Percentiles rank a stretch among this genome's conserved stretches.
phyloP scores from a whole-genome alignment of 352 stramenopile species.

The Globisporangium iwayamae region DNA sequence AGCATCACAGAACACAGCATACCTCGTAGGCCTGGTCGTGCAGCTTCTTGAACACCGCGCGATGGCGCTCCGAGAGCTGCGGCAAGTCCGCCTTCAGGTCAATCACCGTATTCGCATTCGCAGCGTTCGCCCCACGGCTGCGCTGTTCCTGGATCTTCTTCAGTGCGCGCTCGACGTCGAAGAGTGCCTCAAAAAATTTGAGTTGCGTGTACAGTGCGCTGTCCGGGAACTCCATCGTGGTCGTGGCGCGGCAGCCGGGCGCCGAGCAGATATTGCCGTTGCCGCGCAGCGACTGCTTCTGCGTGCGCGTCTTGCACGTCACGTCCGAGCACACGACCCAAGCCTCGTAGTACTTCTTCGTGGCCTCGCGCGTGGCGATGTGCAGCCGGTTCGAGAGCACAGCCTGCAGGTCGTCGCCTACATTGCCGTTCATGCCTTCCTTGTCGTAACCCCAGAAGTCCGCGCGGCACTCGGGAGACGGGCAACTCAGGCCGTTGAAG shows the following conservation, averaged over 20 bases:
- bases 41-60: constrained; percentile 74
- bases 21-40: constrained; percentile 76
- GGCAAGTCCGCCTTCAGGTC: constrained; percentile 34
- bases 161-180: constrained; percentile 90
- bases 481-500: constrained; percentile 60
- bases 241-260: constrained; percentile 88
- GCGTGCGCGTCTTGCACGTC: constrained; percentile 92
- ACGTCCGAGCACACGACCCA: constrained; percentile 94
- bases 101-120: constrained; percentile 5
- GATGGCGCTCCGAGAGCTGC: constrained; percentile 58
- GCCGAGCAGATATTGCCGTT: constrained; percentile 92
- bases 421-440: constrained; percentile 66
- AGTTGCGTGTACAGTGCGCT: constrained; percentile 94
- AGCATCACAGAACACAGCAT: constrained; percentile 7
- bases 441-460: constrained; percentile 84
- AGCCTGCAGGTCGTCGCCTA: constrained; percentile 69
- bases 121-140: constrained; percentile 19
- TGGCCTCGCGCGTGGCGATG: constrained; percentile 71
- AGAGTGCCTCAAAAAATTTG: constrained; percentile 96
- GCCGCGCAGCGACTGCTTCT: constrained; percentile 93
- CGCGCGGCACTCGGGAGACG: constrained; percentile 57
- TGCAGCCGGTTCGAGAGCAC: constrained; percentile 85
- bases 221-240: constrained; percentile 89
- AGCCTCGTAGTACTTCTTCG: constrained; percentile 87
- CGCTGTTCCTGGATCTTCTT: constrained; percentile 79